Conservation (phyloP, 352 stramenopile species). For the Aphanomyces cochlioides region DNA sequence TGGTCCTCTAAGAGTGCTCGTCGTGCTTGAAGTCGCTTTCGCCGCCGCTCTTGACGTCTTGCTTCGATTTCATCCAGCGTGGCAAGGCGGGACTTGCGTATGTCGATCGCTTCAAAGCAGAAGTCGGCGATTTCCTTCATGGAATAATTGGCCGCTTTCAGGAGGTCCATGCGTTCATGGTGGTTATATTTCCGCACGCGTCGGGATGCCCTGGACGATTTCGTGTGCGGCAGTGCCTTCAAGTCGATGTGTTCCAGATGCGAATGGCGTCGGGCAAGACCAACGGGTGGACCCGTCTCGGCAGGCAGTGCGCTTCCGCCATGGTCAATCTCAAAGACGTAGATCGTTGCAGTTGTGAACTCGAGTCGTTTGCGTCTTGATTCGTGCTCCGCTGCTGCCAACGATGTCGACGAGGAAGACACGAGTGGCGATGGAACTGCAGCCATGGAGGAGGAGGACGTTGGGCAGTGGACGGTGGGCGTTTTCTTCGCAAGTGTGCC, state of each 20-base stretch:
- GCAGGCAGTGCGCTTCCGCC: constrained; percentile 16
- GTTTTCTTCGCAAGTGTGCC: constrained; percentile 23
- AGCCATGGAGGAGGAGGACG: not conserved
- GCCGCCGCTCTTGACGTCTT: constrained; percentile 1
- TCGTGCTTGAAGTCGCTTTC: constrained; percentile 2
- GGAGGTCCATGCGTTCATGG: constrained; percentile 26
- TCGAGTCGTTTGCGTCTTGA: not conserved
- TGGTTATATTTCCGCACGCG: constrained; percentile 27
- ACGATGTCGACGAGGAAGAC: not conserved
- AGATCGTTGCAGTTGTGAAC: constrained; percentile 21
- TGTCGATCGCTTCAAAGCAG: constrained; percentile 25
- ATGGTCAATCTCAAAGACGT: constrained; percentile 25
- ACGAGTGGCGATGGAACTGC: not conserved
- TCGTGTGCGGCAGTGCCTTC: not conserved
- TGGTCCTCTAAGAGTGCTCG: not conserved
- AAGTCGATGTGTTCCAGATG: constrained; percentile 13
- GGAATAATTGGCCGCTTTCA: constrained; percentile 20
- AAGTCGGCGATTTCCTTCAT: constrained; percentile 21
- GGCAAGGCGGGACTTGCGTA: constrained; percentile 3
- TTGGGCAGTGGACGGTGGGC: not conserved
- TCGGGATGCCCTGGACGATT: not conserved
- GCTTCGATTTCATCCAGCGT: constrained; percentile 17
- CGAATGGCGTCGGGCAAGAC: constrained; percentile 18
- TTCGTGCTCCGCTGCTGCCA: too few relatives aligned
- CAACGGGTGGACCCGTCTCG: constrained; percentile 25